phyloP scores from a whole-genome alignment of 2,329 filamentous ascomycete genomes.

The Alternaria brassicicola region DNA sequence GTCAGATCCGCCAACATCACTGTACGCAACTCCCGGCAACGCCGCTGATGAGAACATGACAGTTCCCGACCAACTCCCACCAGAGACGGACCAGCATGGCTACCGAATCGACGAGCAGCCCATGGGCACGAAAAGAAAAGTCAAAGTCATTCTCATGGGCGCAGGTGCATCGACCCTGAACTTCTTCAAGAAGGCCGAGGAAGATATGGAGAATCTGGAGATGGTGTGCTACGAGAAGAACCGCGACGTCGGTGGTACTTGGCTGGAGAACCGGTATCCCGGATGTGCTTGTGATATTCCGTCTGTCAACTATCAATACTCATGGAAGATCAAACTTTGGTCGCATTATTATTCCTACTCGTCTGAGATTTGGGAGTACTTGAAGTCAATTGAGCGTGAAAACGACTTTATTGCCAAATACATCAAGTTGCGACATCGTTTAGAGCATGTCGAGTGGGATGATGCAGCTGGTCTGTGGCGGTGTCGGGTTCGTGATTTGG shows the following conservation, averaged over 20 bases:
- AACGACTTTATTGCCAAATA: conserved; percentile 43
- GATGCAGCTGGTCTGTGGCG: conserved; percentile 23
- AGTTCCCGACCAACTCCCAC: conserved; percentile 38
- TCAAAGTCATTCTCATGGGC: conserved; percentile 53
- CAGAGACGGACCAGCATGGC: conserved; percentile 48
- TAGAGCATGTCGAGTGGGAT: conserved; percentile 31
- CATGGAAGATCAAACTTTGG: conserved; percentile 59
- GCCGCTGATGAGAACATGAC: conserved; percentile 33
- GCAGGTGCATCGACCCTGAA: conserved; percentile 52
- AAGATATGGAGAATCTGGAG: conserved; percentile 50
- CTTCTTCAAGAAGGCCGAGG: conserved; percentile 53
- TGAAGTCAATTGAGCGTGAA: conserved; percentile 51
- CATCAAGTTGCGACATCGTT: conserved; percentile 24
- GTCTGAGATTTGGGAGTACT: conserved; percentile 57
- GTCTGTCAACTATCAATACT: conserved; percentile 51
- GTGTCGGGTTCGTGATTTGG: conserved; percentile 19
- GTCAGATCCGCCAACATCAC: conserved; percentile 24
- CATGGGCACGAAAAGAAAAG: conserved; percentile 50
- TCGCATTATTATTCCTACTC: conserved; percentile 51
- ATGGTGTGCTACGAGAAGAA: conserved; percentile 53
- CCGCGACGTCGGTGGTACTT: conserved; percentile 50
- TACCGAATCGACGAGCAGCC: conserved; percentile 53
- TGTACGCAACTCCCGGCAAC: conserved; percentile 25
- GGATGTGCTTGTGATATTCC: conserved; percentile 48
- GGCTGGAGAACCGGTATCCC: conserved; percentile 51